A percentile compares a stretch with the other conserved stretches of the same genome.
phyloP scores from a whole-genome alignment of 495 filamentous ascomycete species.

The Tetracladium marchalianum region DNA sequence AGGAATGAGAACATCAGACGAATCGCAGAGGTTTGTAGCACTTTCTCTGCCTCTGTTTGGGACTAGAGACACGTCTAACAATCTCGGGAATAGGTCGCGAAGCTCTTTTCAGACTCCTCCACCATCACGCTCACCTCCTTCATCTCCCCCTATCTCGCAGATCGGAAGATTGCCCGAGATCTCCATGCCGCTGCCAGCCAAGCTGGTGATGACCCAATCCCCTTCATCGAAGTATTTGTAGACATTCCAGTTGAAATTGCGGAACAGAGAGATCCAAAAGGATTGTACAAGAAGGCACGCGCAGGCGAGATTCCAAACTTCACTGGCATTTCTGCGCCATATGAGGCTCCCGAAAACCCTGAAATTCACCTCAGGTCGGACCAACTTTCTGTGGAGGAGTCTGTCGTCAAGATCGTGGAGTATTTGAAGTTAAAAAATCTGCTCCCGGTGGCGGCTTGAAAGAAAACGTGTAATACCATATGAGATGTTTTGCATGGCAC shows the following conservation, averaged over 20 bases:
- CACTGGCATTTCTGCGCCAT: conserved; percentile 87
- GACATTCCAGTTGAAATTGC: conserved; percentile 82
- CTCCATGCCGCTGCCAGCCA: conserved; percentile 54
- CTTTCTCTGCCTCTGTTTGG: not conserved
- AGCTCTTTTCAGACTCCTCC: conserved; percentile 86
- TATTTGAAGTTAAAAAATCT: conserved; percentile 57
- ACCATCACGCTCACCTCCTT: conserved; percentile 88
- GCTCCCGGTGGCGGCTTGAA: conserved; percentile 1
- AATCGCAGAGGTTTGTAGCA: conserved; percentile 63
- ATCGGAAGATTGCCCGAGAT: conserved; percentile 70
- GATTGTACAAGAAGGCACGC: conserved; percentile 91
- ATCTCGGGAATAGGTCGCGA: conserved; percentile 55
- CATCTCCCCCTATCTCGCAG: conserved; percentile 87
- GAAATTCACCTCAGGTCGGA: conserved; percentile 79
- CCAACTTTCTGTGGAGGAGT: conserved; percentile 71
- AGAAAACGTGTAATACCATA: too few species aligned
- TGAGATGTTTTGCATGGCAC: too few species aligned
- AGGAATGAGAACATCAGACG: conserved; percentile 95
- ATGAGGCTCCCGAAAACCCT: conserved; percentile 78
- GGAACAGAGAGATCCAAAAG: conserved; percentile 95
- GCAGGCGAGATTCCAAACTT: conserved; percentile 94
- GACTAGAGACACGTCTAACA: not conserved
- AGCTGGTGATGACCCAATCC: conserved; percentile 45
- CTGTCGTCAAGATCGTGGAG: conserved; percentile 69
- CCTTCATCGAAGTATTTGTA: conserved; percentile 89